phyloP scores from a whole-genome alignment of 2,329 filamentous ascomycete species.

The Botrytis pseudocinerea region DNA sequence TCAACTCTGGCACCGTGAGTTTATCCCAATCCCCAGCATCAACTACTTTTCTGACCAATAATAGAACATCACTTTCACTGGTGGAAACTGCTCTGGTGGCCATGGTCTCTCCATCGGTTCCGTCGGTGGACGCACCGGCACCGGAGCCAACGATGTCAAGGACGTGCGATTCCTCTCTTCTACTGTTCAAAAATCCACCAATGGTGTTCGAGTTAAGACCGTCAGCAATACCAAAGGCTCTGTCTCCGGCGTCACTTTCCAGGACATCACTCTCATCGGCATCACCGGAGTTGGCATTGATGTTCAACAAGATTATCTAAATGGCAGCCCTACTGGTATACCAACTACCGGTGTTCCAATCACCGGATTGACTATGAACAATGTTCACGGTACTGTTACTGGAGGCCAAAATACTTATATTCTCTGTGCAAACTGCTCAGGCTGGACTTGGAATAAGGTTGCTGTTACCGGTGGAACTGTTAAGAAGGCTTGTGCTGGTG shows the following conservation, averaged over 20 bases:
- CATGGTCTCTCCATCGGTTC: slow-evolving; percentile 58
- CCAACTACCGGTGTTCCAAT: slow-evolving; percentile 48
- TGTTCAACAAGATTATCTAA: slow-evolving; percentile 57
- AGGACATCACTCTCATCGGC: slow-evolving; percentile 50
- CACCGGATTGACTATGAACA: slow-evolving; percentile 49
- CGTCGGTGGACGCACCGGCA: slow-evolving; percentile 54
- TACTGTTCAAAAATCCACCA: slow-evolving; percentile 51
- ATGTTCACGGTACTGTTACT: slow-evolving; percentile 47
- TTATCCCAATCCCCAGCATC: too few relatives aligned
- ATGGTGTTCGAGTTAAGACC: slow-evolving; percentile 48
- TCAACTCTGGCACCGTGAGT: slow-evolving; percentile 53
- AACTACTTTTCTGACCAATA: background rate
- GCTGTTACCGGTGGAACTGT: slow-evolving; percentile 53
- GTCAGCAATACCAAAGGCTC: slow-evolving; percentile 42
- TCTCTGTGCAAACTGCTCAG: slow-evolving; percentile 53
- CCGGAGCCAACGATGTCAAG: slow-evolving; percentile 54
- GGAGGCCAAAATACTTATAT: slow-evolving; percentile 50
- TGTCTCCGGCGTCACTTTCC: slow-evolving; percentile 53
- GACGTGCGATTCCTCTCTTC: slow-evolving; percentile 52
- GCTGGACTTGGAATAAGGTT: slow-evolving; percentile 57
- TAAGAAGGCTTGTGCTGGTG: slow-evolving; percentile 44
- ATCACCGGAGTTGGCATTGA: slow-evolving; percentile 51
- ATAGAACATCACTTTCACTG: slow-evolving; percentile 35
- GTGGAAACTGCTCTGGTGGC: slow-evolving; percentile 37
- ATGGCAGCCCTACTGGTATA: slow-evolving; percentile 33